Conservation (phyloP, 2,329 filamentous ascomycete genomes). For the Nothopassalora personata region DNA sequence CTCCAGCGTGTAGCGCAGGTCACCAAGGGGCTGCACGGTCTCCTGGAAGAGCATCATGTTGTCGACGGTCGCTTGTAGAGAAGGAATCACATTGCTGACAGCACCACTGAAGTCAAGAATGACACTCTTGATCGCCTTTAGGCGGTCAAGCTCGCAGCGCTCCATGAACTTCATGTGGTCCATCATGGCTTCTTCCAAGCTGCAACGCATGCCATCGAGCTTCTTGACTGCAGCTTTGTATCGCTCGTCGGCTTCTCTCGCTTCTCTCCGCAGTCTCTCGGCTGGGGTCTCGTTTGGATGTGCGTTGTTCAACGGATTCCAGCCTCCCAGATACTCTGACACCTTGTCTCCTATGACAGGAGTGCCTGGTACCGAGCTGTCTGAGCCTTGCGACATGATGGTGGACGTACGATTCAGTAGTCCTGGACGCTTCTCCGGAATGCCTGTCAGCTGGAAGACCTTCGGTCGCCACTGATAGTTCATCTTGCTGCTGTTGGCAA, state of each 20-base stretch:
- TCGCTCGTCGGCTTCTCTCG: conserved; percentile 81
- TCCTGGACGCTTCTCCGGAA: conserved; percentile 76
- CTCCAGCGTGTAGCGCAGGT: conserved; percentile 88
- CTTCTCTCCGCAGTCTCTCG: conserved; percentile 82
- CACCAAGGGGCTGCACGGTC: conserved; percentile 87
- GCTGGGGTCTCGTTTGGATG: conserved; percentile 90
- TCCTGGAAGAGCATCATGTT: conserved; percentile 99
- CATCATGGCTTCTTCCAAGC: conserved; percentile 91
- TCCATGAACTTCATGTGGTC: conserved; percentile 93
- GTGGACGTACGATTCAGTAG: conserved; percentile 69
- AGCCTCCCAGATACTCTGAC: conserved; percentile 82
- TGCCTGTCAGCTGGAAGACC: conserved; percentile 78
- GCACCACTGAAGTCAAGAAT: conserved; percentile 95
- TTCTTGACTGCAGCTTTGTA: conserved; percentile 84
- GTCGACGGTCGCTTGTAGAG: conserved; percentile 89
- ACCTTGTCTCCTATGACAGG: conserved; percentile 66
- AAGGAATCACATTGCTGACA: conserved; percentile 96
- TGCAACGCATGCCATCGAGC: conserved; percentile 85
- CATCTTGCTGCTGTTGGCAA: conserved; percentile 95
- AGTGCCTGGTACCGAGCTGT: conserved; percentile 53
- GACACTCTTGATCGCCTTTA: conserved; percentile 98
- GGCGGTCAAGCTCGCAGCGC: conserved; percentile 88
- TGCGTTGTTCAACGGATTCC: conserved; percentile 86
- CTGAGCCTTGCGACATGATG: conserved; percentile 46
- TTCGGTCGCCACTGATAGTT: conserved; percentile 96